A percentile compares a stretch with the other conserved stretches of the same genome.
Conservation (phyloP, 345 rosid genomes). For the Ceriops tagal region DNA sequence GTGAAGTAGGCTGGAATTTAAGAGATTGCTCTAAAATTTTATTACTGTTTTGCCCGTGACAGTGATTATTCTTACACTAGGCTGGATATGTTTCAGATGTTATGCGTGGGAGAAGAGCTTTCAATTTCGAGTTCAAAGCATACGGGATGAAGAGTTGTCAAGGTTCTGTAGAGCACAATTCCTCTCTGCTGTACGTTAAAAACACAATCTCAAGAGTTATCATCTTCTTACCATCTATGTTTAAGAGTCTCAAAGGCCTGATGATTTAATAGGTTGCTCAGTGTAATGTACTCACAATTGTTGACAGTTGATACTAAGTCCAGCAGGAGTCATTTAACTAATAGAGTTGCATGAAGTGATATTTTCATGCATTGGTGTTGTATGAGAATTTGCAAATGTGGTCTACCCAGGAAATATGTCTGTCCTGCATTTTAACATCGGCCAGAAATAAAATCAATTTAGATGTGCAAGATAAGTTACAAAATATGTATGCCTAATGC, state of each 20-base stretch:
- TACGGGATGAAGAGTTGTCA: conserved; percentile 32
- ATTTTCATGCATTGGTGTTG: no score
- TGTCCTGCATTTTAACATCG: no score
- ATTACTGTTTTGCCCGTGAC: not conserved
- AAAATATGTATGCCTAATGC: no score
- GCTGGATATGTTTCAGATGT: conserved; percentile 19
- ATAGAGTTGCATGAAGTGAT: no score
- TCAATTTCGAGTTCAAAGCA: conserved; percentile 25
- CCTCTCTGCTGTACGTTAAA: conserved; percentile 25
- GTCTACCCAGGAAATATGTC: no score
- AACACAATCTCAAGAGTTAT: not conserved
- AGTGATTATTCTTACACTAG: not conserved
- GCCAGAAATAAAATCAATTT: no score
- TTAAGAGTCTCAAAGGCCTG: not conserved
- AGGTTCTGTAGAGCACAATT: conserved; percentile 30
- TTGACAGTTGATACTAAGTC: no score
- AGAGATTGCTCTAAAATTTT: not conserved
- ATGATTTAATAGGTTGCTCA: not conserved
- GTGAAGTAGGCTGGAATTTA: conserved; percentile 27
- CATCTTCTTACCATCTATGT: not conserved
- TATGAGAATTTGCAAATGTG: no score
- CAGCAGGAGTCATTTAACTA: no score
- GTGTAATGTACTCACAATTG: not conserved
- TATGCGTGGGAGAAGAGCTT: conserved; percentile 42
- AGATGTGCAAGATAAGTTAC: no score